Conservation (phyloP, 106 monocot genomes). For the Dioscorea dumetorum region DNA sequence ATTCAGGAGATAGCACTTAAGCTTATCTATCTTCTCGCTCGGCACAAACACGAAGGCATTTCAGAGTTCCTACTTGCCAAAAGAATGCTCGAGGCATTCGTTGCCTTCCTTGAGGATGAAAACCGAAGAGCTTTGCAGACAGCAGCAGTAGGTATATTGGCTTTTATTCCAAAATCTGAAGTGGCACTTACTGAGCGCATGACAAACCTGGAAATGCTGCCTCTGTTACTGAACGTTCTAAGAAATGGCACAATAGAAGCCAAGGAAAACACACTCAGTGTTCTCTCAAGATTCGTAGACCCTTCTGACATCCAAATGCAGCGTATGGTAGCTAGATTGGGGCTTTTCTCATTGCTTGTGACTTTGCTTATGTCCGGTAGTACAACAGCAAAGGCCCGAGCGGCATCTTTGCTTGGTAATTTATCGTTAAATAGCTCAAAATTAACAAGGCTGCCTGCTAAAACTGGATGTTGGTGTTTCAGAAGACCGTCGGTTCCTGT, state of each 20-base stretch:
- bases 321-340: slow-evolving; percentile 2
- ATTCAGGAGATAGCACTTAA: slow-evolving; percentile 10
- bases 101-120: slow-evolving; percentile 12
- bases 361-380: slow-evolving; percentile 7
- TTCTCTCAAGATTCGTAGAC: slow-evolving; percentile 6
- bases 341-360: slow-evolving; percentile 15
- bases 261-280: slow-evolving; percentile 14
- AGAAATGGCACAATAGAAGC: not conserved
- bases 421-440: slow-evolving; percentile 11
- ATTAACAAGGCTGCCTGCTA: not conserved
- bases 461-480: slow-evolving; percentile 13
- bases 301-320: slow-evolving; percentile 17
- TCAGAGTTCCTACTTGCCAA: slow-evolving; percentile 2
- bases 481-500: not conserved
- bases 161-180: slow-evolving; percentile 9
- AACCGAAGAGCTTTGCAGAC: not conserved
- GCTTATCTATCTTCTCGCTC: slow-evolving; percentile 8
- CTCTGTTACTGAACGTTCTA: slow-evolving; percentile 4
- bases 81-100: slow-evolving; percentile 6
- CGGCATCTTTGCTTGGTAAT: slow-evolving; percentile 9
- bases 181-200: slow-evolving; percentile 6
- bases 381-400: slow-evolving; percentile 8
- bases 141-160: slow-evolving; percentile 9
- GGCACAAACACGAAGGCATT: not conserved
- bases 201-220: slow-evolving; percentile 1